These are phyloP conservation scores for Euphorbia peplus DNA, from an alignment of 345 rosid genomes.

Conservation along the genomic window DNA sequence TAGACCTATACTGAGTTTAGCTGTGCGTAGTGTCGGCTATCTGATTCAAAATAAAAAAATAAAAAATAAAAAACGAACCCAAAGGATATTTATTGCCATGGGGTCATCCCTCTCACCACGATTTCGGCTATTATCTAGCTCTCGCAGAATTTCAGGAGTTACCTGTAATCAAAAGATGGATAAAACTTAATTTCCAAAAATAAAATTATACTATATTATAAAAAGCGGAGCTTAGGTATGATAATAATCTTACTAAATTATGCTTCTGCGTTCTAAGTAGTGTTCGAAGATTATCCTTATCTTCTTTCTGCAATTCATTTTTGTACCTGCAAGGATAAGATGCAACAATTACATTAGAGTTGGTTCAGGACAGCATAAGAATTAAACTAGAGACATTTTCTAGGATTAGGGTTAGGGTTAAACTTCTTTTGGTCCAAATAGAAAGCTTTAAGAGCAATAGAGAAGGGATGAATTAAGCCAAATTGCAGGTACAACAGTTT, in stretches of 20 bases:
- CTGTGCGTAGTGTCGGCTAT: neutral
- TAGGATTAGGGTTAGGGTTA: neutral
- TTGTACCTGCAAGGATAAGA: conserved; percentile 60
- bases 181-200: neutral
- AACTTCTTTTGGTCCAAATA: too few relatives aligned
- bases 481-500: neutral
- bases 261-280: conserved; percentile 70
- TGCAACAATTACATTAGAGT: neutral
- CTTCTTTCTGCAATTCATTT: conserved; percentile 73
- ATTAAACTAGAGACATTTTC: neutral
- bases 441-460: too few relatives aligned
- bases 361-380: neutral
- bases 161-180: conserved; percentile 41
- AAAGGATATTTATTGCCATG: conserved; percentile 78
- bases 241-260: conserved; percentile 54
- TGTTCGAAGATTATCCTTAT: conserved; percentile 61
- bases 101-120: conserved; percentile 88
- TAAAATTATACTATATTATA: neutral
- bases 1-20: neutral
- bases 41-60: neutral
- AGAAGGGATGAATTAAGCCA: neutral
- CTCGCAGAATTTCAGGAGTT: conserved; percentile 78
- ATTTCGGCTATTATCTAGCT: conserved; percentile 69
- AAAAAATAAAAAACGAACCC: too few relatives aligned
- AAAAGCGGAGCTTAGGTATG: neutral